Evolutionary conservation across 192 early-diverging fungal genomes (phyloP).

Genomic region (Spizellomyces punctatus): DNA sequence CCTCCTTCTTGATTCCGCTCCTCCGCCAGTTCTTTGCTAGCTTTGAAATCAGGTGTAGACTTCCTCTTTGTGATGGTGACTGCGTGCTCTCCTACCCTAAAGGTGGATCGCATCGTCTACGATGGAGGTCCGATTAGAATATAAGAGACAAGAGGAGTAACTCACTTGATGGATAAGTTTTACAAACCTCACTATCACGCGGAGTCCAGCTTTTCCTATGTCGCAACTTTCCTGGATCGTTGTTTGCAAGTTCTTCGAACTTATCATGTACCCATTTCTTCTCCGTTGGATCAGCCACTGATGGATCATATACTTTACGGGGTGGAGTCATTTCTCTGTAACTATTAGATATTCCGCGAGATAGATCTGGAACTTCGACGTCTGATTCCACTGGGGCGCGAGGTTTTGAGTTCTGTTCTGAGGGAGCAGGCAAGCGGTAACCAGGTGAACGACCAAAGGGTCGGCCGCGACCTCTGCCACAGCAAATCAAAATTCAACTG

Average conservation of each 20-base stretch:
- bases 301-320: conserved; percentile 2
- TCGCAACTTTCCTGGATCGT: neutral
- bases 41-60: conserved; percentile 6
- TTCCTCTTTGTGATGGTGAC: neutral
- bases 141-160: neutral
- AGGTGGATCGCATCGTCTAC: neutral
- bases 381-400: too few relatives aligned
- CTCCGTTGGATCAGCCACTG: conserved; percentile 18
- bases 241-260: conserved; percentile 24
- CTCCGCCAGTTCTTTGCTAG: neutral
- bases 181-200: neutral
- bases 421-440: too few relatives aligned
- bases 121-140: too few relatives aligned
- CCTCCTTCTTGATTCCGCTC: too few relatives aligned
- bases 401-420: too few relatives aligned
- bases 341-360: too few relatives aligned
- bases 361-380: too few relatives aligned
- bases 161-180: neutral
- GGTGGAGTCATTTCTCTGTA: neutral
- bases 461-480: too few relatives aligned
- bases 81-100: conserved; percentile 3
- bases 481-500: neutral
- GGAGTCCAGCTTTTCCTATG: conserved; percentile 1
- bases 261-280: conserved; percentile 36
- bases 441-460: too few relatives aligned